A percentile compares a stretch with the other conserved stretches of the same genome.
phyloP scores from a whole-genome alignment of 331 rosid genomes.

The Prunus yedoensis region DNA sequence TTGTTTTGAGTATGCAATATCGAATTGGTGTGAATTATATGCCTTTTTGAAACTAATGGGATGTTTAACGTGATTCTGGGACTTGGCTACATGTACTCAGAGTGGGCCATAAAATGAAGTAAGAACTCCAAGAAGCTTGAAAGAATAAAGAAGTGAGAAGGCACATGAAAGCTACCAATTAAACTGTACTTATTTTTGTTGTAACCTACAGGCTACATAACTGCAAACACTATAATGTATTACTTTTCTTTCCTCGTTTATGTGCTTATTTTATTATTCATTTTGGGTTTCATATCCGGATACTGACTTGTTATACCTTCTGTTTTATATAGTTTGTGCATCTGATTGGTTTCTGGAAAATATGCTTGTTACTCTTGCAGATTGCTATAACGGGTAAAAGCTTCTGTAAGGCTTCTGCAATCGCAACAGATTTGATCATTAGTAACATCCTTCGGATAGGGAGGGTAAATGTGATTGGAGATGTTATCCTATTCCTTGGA shows the following conservation, averaged over 20 bases:
- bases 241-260: not conserved
- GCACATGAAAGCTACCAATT: not conserved
- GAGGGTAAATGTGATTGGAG: slow-evolving; percentile 91
- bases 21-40: not conserved
- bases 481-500: slow-evolving; percentile 90
- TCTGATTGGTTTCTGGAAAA: slow-evolving; percentile 1
- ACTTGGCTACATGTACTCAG: not conserved
- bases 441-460: slow-evolving; percentile 91
- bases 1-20: slow-evolving; percentile 8
- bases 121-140: not conserved
- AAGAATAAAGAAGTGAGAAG: not conserved
- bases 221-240: not conserved
- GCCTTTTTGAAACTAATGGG: not conserved
- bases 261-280: not conserved
- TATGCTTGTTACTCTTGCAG: slow-evolving; percentile 45
- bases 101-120: not conserved
- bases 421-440: slow-evolving; percentile 80
- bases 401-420: slow-evolving; percentile 74
- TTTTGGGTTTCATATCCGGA: not conserved
- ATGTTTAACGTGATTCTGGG: not conserved
- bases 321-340: not conserved
- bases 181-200: not conserved
- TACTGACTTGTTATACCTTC: not conserved
- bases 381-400: slow-evolving; percentile 90
- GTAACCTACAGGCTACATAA: not conserved